These are phyloP conservation scores for Chionographis japonica DNA, from an alignment of 106 monocot species.

Conservation along the genomic window DNA sequence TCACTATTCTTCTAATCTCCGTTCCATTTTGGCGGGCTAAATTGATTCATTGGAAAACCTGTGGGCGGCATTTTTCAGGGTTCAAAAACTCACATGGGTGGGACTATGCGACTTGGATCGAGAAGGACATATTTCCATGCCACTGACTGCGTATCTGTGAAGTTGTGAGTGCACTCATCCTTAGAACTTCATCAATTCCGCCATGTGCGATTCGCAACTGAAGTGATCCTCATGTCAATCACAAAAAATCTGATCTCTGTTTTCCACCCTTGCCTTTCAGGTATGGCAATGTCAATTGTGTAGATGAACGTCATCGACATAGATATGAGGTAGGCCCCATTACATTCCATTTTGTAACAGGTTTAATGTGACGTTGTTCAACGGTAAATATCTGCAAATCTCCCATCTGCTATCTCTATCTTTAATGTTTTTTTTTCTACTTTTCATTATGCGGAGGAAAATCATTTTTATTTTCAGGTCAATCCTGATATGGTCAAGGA, in stretches of 20 bases:
- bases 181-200: not conserved
- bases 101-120: conserved; percentile 89
- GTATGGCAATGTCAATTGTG: conserved; percentile 56
- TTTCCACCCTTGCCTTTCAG: conserved; percentile 26
- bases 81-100: conserved; percentile 96
- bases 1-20: not conserved
- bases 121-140: conserved; percentile 63
- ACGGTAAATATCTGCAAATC: not conserved
- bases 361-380: not conserved
- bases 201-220: not conserved
- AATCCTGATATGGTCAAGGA: conserved; percentile 77
- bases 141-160: conserved; percentile 56
- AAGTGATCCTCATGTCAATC: not conserved
- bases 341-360: not conserved
- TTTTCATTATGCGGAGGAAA: not conserved
- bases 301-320: conserved; percentile 93
- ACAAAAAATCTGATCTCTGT: not conserved
- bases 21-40: not conserved
- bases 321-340: conserved; percentile 73
- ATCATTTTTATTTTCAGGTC: conserved; percentile 38
- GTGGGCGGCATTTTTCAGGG: conserved; percentile 33
- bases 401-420: not conserved
- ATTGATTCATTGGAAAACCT: not conserved
- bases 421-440: not conserved
- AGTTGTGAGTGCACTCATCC: conserved; percentile 49